phyloP scores from a whole-genome alignment of 192 early-diverging fungal genomes.

The Coemansia sp. region DNA sequence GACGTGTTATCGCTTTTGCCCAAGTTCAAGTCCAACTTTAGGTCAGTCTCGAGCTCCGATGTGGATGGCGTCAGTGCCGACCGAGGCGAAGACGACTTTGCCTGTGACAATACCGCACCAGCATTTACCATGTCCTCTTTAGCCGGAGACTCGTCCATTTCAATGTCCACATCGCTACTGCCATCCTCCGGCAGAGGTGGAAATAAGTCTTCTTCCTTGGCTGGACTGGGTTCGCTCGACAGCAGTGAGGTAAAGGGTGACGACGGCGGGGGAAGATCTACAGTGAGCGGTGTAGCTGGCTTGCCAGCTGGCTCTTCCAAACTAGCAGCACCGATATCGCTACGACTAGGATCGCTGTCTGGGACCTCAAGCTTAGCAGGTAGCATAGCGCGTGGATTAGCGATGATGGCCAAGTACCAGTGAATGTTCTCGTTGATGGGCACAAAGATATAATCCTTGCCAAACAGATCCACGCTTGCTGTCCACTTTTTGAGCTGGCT shows the following conservation, averaged over 20 bases:
- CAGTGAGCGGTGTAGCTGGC: not conserved
- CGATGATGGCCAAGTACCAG: constrained; percentile 87
- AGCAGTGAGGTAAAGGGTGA: not conserved
- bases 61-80: not conserved
- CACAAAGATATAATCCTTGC: constrained; percentile 75
- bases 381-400: constrained; percentile 65
- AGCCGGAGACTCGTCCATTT: constrained; percentile 36
- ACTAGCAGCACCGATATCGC: not conserved
- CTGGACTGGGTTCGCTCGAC: not conserved
- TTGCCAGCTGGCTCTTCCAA: not conserved
- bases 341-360: not conserved
- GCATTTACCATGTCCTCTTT: too few relatives aligned
- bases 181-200: not conserved
- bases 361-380: not conserved
- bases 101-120: not conserved
- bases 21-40: not conserved
- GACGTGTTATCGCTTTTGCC: constrained; percentile 28
- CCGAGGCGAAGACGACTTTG: not conserved
- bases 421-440: constrained; percentile 91
- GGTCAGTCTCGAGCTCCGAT: not conserved
- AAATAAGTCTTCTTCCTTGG: not conserved
- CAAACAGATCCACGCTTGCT: constrained; percentile 73
- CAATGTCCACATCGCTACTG: constrained; percentile 8
- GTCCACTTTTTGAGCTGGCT: constrained; percentile 79
- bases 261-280: not conserved